Evolutionary conservation across 768 basidiomycete genomes (phyloP), one percentile per base, ranked within the genome.

Genomic region (Pleurotus pulmonarius): DNA sequence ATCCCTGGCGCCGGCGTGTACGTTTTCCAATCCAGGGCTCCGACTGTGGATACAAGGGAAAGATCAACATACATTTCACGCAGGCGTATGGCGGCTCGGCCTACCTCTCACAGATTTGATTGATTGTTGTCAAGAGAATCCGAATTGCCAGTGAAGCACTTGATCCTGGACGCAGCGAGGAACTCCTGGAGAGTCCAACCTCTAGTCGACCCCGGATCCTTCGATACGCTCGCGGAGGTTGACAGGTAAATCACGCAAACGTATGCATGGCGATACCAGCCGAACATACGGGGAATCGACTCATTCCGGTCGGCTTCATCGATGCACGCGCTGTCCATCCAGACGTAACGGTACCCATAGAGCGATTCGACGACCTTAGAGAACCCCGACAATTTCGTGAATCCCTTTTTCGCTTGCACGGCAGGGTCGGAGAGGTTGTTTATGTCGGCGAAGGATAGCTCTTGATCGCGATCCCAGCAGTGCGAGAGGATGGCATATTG

Each of bases 301-400:
- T 49, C 49, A 9, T 38, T 34, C 3, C 26, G 18, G 16, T 49
- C 49, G 7, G 49, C 12, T 34, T 49, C 37, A 16, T 49, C 34
- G 25, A 49, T 49, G 29, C 29, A 49, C n/a, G 25, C 49, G n/a
- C 25, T 49, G 16, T 49, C 49, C 25, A 49, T 29, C 49, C 49
- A 49, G 12, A 49, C 22, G 26, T 24, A 49, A 13, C n/a, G 49
- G 15, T 29, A 49, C 12, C 34, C 49, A 49, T 29, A 49, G 20
- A 20, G 20, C 26, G 6, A 29, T 26, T 26, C 25, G 24, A 4
- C 29, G 15, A 34, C 49, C 13, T 24, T 26, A 3, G 26, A 5
- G 29, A 24, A 49, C 12, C 26, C 26, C 12, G n/a, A 4, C 26
- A 16, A n/a, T 16, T 29, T n/a, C 29, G 38, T 49, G 6, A 29